These are phyloP conservation scores for Brassica cretica DNA, from an alignment of 345 rosid species.

Conservation along the genomic window DNA sequence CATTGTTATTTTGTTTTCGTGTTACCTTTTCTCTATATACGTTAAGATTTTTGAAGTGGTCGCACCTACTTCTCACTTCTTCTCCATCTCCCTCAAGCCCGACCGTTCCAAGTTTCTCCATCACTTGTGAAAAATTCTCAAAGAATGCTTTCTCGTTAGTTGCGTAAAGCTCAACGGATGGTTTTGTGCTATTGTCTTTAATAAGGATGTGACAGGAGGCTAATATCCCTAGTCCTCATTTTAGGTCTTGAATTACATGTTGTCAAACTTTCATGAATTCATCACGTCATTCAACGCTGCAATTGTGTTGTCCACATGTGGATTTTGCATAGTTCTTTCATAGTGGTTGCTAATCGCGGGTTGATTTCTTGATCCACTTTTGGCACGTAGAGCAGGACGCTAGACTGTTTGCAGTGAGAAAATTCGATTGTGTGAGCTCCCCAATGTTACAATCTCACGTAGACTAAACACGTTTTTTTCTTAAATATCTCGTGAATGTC, in stretches of 20 bases:
- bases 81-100: too few species aligned
- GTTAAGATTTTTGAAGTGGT: slow-evolving; percentile 42
- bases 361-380: slow-evolving; percentile 40
- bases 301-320: slow-evolving; percentile 38
- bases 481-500: slow-evolving; percentile 37
- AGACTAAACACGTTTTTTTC: slow-evolving; percentile 40
- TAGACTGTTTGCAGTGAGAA: too few species aligned
- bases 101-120: too few species aligned
- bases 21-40: slow-evolving; percentile 14
- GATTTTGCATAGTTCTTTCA: slow-evolving; percentile 40
- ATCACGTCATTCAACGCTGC: slow-evolving; percentile 57
- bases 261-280: slow-evolving; percentile 58
- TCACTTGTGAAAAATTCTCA: too few species aligned
- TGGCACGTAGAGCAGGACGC: too few species aligned
- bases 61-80: slow-evolving; percentile 50
- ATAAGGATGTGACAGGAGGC: slow-evolving; percentile 29
- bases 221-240: slow-evolving; percentile 47
- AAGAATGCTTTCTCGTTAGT: too few species aligned
- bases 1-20: too few species aligned
- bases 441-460: slow-evolving; percentile 50
- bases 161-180: too few species aligned
- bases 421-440: too few species aligned
- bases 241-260: slow-evolving; percentile 50
- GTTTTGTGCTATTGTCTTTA: too few species aligned
- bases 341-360: slow-evolving; percentile 44